Base-by-base conservation (phyloP, 2,329 filamentous ascomycete species). In the Plectosphaerella plurivora region DNA sequence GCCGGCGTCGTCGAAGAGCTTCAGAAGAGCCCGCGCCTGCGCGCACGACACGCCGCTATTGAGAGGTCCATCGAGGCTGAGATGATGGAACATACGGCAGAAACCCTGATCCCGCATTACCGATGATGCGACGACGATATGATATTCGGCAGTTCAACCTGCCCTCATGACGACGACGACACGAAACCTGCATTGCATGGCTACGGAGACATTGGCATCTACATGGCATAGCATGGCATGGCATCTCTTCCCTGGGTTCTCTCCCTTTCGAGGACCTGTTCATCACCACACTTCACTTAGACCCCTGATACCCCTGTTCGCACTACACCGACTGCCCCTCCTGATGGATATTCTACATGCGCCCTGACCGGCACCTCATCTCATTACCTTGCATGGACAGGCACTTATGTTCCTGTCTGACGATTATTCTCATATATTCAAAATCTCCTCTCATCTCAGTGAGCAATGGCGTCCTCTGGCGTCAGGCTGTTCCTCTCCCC, bases 1-100 rank as follows among this genome's bases (percentile, higher is more conserved):
- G 78, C 79, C 18, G 81, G 82, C 24, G 82, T 87, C 6, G 79
- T 87, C 20, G 72, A 80, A 51, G 83, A 87, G 60, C 68, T 87
- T 48, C 82, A 86, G 63, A 77, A 69, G 51, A 84, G 80, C 22
- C 83, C 83, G 3, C 65, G 78, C 52, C 76, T 87, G 71, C 80
- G 82, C 48, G 78, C 82, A 60, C 74, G 83, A 15, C 82, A 82
- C 61, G 79, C 81, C n/a, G 83, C 79, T 8, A 80, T 86, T 60
- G 83, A 86, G 65, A 73, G 72, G 58, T 70, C 79, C 55, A 83
- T 83, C 76, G 55, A 57, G 20, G 47, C 52, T 39, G 54, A 57
- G 41, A 37, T 57, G 44, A 44, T 9, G 22, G 22, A 22, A 22
- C 22, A 22, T 22, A 22, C 22, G 22, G 22, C 22, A 22, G 22